Evolutionary conservation across 208 protist species (phyloP).

Genomic region (Borovskyia barvae): DNA sequence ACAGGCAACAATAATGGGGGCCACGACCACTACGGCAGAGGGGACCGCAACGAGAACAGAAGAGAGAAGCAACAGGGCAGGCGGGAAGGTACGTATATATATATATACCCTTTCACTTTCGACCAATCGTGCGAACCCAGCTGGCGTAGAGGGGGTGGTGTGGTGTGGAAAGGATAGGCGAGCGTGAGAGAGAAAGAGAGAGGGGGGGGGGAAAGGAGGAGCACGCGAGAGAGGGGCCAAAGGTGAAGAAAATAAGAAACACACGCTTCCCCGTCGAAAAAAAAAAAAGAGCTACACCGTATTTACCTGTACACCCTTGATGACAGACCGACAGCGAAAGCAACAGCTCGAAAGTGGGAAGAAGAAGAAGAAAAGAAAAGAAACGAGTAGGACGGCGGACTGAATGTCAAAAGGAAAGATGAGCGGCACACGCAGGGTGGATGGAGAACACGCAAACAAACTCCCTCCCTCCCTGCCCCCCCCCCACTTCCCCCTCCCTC

Average conservation of each 20-base stretch:
- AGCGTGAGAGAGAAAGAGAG: neutral
- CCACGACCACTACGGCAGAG: too few relatives aligned
- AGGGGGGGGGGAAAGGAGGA: neutral
- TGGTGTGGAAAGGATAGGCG: too few relatives aligned
- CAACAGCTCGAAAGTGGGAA: too few relatives aligned
- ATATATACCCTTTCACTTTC: neutral
- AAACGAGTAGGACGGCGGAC: neutral
- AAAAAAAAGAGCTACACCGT: too few relatives aligned
- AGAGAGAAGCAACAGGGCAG: neutral
- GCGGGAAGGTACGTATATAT: neutral
- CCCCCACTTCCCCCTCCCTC: neutral
- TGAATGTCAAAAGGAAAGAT: neutral
- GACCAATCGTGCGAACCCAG: neutral
- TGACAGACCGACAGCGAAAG: too few relatives aligned
- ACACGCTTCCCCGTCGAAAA: too few relatives aligned
- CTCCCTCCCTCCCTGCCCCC: neutral
- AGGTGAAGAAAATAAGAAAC: neutral
- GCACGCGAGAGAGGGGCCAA: neutral
- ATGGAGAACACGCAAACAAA: neutral
- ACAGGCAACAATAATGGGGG: too few relatives aligned
- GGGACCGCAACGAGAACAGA: too few relatives aligned
- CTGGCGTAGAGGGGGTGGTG: too few relatives aligned
- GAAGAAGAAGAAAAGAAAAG: constrained; percentile 10
- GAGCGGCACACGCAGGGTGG: neutral
- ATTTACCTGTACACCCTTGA: too few relatives aligned